Evolutionary conservation across 2,329 filamentous ascomycete genomes (phyloP), one percentile per base, ranked within the genome.

Genomic region (Camillea tinctor): DNA sequence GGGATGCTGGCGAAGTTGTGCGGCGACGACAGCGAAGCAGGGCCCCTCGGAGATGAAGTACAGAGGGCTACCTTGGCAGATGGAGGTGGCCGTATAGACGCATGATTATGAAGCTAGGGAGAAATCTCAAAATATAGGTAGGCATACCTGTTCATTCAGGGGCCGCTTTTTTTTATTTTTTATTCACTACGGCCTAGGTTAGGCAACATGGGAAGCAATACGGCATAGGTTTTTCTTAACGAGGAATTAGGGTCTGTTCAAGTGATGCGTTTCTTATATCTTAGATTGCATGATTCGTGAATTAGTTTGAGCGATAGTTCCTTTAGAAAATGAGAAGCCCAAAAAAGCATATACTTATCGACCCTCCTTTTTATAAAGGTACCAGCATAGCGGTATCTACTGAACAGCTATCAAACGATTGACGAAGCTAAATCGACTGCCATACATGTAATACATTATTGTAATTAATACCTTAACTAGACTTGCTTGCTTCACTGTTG

Each of bases 1-100:
- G 68, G 67, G n/a, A 75, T 84, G 73, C 64, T 84, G 55, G 67
- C 70, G 49, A 76, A 69, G 55, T 66, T 83, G 58, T 75, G 24
- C 63, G 69, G 15, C 52, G 64, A 56, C 57, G 58, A 51, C 3
- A 60, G 63, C 6, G 67, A 68, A 13, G 66, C 50, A 22, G 59
- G 62, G 8, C 57, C 58, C 20, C 51, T 59, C 30, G 59, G 30
- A n/a, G 57, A 66, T 30, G 71, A 74, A 2, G 66, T 68, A 52
- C 57, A 59, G 22, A 69, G 66, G 63, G 70, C 54, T 66, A 70
- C 54, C 52, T 57, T 67, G 44, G 70, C 62, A 57, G 71, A 57
- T 71, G 67, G 66, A 64, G 71, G 17, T 50, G 48, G n/a, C 58
- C 50, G 11, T 48, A 59, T 44, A 15, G 49, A 52, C 71, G 70